phyloP scores from a whole-genome alignment of 441 rosid genomes.

The Raphanus hybrid region DNA sequence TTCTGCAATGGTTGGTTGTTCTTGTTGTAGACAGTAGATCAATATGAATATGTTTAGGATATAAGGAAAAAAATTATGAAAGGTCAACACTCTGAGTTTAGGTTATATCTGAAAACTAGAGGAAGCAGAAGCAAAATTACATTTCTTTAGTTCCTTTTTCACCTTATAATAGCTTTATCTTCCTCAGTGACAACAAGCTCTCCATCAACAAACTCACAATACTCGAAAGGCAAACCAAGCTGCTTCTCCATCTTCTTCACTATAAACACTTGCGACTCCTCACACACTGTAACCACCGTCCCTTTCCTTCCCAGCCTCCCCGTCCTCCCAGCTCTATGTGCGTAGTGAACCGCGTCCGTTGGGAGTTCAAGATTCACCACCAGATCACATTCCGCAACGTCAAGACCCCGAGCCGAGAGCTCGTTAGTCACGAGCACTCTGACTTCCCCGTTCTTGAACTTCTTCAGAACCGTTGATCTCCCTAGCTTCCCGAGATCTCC shows the following conservation, averaged over 20 bases:
- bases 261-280: constrained; percentile 79
- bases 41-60: neutral
- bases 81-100: constrained; percentile 1
- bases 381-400: constrained; percentile 87
- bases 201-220: constrained; percentile 86
- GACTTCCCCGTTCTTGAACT: constrained; percentile 80
- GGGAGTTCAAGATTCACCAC: constrained; percentile 88
- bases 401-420: constrained; percentile 93
- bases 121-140: neutral
- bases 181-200: constrained; percentile 64
- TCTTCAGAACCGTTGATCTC: constrained; percentile 78
- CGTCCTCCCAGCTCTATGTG: constrained; percentile 83
- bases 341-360: constrained; percentile 76
- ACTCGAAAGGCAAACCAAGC: constrained; percentile 65
- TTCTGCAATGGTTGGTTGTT: no score
- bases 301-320: constrained; percentile 92
- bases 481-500: constrained; percentile 93
- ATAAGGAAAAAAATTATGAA: neutral
- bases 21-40: neutral
- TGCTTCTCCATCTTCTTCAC: constrained; percentile 88
- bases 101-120: constrained; percentile 9
- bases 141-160: neutral
- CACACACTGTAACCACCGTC: constrained; percentile 77
- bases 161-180: constrained; percentile 49
- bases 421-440: constrained; percentile 85